These are phyloP conservation scores for Hibiscus syriacus DNA, from an alignment of 345 rosid species.

Conservation along the genomic window DNA sequence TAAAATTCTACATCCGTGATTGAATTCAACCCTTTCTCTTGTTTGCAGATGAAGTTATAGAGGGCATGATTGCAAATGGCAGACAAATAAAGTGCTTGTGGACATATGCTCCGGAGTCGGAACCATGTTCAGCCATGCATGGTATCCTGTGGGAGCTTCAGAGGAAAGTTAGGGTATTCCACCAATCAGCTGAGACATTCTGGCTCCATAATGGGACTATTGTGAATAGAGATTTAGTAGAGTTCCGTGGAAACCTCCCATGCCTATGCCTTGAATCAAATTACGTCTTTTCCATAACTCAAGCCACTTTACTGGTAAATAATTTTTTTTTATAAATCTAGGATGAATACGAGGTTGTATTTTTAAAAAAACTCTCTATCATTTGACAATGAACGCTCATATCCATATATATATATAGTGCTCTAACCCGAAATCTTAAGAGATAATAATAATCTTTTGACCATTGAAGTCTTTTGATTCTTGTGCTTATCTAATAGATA, in stretches of 20 bases:
- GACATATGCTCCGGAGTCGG: conserved; percentile 57
- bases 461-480: no score
- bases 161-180: conserved; percentile 76
- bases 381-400: no score
- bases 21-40: neutral
- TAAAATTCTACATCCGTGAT: no score
- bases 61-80: conserved; percentile 63
- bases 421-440: no score
- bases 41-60: conserved; percentile 45
- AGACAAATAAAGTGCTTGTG: conserved; percentile 68
- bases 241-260: conserved; percentile 73
- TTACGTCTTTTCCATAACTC: neutral
- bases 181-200: conserved; percentile 83
- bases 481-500: no score
- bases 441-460: no score
- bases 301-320: neutral
- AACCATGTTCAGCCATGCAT: conserved; percentile 63
- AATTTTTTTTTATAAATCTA: no score
- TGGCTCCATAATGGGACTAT: conserved; percentile 81
- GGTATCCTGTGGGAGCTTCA: conserved; percentile 95
- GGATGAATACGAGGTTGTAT: no score
- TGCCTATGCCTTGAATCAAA: conserved; percentile 53
- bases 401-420: no score
- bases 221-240: conserved; percentile 57
- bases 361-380: no score